Percentiles rank a stretch among this genome's conserved stretches.
These are phyloP conservation scores for Trypanosoma caninum DNA, from an alignment of 208 protist species.

Conservation along the genomic window DNA sequence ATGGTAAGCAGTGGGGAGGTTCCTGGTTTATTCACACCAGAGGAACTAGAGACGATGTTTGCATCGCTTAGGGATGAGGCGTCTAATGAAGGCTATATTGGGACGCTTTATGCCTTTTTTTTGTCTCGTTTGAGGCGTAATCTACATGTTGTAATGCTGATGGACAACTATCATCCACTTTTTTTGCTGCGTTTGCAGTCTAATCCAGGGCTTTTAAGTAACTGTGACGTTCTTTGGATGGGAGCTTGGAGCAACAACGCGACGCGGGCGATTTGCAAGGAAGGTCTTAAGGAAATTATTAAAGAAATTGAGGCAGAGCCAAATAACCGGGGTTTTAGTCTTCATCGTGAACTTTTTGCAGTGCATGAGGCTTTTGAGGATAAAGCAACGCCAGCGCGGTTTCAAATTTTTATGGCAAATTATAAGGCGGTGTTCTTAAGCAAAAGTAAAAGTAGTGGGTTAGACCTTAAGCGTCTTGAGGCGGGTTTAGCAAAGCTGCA, in stretches of 20 bases:
- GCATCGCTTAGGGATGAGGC: conserved; percentile 87
- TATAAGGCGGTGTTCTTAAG: conserved; percentile 72
- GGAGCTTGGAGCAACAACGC: conserved; percentile 89
- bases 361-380: conserved; percentile 73
- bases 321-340: conserved; percentile 73
- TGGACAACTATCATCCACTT: conserved; percentile 89
- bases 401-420: conserved; percentile 80
- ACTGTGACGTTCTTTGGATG: conserved; percentile 95
- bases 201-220: conserved; percentile 94
- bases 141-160: conserved; percentile 92
- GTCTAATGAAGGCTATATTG: conserved; percentile 78
- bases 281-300: conserved; percentile 66
- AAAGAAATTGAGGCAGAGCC: conserved; percentile 51
- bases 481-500: conserved; percentile 93
- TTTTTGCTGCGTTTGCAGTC: conserved; percentile 91
- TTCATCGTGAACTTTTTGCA: conserved; percentile 80
- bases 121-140: conserved; percentile 84
- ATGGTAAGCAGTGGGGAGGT: conserved; percentile 92
- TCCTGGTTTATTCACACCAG: conserved; percentile 94
- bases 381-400: conserved; percentile 78
- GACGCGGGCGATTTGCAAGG: conserved; percentile 82
- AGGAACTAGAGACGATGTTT: conserved; percentile 96
- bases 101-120: conserved; percentile 83
- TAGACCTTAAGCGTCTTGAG: conserved; percentile 79
- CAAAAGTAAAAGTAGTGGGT: conserved; percentile 73